Base-by-base conservation (phyloP, 768 basidiomycete species). In the Pulveroboletus sp. region DNA sequence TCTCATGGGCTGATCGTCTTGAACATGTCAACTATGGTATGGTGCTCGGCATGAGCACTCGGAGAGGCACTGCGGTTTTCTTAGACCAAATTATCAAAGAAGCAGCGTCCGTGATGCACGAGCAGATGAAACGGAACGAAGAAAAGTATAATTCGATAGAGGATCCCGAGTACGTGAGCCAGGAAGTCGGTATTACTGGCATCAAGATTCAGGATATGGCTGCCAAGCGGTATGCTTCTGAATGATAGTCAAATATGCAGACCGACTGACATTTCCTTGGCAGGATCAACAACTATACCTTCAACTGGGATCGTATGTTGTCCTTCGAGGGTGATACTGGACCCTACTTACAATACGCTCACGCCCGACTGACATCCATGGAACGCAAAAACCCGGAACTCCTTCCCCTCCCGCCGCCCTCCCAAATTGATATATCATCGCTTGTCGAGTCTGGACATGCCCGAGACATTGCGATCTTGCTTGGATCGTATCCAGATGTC, bases 171-270 rank as follows among this genome's bases (percentile, higher is more conserved):
- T 71, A 68, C 41, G 86, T 85, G 40, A 80, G 81, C 50, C 76
- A 77, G 55, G 89, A 95, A 68, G 84, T 97, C 42, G 96, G 94
- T 17, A 92, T 96, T 60, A 88, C 92, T 0, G 93, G 92, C 3
- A 86, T 99, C 57, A 98, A 97, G 75, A 93, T 99, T 52, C 96
- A 99, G 69, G 93, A 96, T 65, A 93, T 95, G 92, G 79, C 87
- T 38, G 92, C 91, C 13, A 95, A 92, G 68, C 76, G 93, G 93
- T 93, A 56, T 39, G 80, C 48, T 10, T 35, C 39, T 21, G 48
- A 24, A 53, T 2, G 21, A 28, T 11, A 3, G n/a, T 21, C 14
- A 4, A n/a, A 21, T 1, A 1, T n/a, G 1, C 10, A 1, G 11
- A 18, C 21, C 8, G 6, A 37, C 33, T 45, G n/a, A 39, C 35